Percentiles rank a stretch among this genome's conserved stretches.
These are phyloP conservation scores for Tripterygium wilfordii DNA, from an alignment of 177 flowering plant species.

Conservation along the genomic window DNA sequence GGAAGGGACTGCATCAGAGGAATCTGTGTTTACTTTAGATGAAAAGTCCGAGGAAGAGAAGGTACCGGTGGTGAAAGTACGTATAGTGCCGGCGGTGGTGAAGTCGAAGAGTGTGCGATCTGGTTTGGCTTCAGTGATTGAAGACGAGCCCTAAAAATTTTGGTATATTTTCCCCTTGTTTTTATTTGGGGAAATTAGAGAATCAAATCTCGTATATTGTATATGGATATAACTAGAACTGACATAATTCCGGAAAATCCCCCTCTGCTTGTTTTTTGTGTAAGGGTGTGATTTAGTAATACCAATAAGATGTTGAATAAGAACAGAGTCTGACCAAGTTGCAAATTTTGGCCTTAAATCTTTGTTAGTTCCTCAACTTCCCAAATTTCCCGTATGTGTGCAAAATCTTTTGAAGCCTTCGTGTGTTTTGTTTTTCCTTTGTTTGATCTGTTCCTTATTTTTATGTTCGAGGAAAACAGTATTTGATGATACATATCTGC, in stretches of 20 bases:
- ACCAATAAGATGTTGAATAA: conserved; percentile 6
- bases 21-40: conserved; percentile 8
- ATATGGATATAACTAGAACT: too few relatives aligned
- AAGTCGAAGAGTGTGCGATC: conserved; percentile 20
- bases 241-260: conserved; percentile 17
- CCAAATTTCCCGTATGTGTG: too few relatives aligned
- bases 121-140: conserved; percentile 41
- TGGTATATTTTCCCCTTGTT: conserved; percentile 1
- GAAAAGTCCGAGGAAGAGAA: conserved; percentile 21
- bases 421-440: too few relatives aligned
- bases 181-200: conserved; percentile 2
- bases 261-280: conserved; percentile 31
- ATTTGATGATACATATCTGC: too few relatives aligned
- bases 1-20: conserved; percentile 9
- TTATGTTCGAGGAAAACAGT: too few relatives aligned
- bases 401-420: too few relatives aligned
- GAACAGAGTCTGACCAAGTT: background rate
- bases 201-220: conserved; percentile 2
- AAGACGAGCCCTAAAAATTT: conserved; percentile 25
- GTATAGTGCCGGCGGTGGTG: conserved; percentile 29
- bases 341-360: background rate
- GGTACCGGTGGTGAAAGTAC: conserved; percentile 10
- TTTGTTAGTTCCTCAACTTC: too few relatives aligned
- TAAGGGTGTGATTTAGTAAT: conserved; percentile 28
- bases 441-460: too few relatives aligned